A percentile compares a stretch with the other conserved stretches of the same genome.
These are phyloP conservation scores for Cordia subcordata DNA, from an alignment of 257 asterid species.

Conservation along the genomic window DNA sequence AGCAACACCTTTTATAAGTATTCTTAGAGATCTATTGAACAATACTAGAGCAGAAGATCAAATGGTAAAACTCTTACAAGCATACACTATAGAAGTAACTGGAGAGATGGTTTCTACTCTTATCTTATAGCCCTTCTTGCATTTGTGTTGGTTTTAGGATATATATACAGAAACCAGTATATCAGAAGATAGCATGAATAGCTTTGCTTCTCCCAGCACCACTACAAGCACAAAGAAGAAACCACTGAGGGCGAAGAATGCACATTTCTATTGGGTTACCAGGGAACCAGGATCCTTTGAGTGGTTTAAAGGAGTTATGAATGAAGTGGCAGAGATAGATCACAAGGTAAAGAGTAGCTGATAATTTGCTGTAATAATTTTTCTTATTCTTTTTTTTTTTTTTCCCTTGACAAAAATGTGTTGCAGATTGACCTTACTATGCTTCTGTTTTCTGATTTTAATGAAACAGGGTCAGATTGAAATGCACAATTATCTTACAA, in stretches of 20 bases:
- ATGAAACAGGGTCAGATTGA: conserved; percentile 77
- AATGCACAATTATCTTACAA: conserved; percentile 92
- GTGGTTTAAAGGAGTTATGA: conserved; percentile 96
- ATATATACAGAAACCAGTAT: conserved; percentile 62
- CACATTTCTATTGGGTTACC: conserved; percentile 93
- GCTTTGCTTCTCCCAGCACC: conserved; percentile 53
- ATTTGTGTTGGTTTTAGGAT: conserved; percentile 38
- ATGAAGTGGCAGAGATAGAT: conserved; percentile 92
- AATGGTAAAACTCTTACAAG: conserved; percentile 27
- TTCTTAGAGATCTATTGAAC: conserved; percentile 77
- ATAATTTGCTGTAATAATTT: not conserved
- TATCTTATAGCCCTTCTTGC: not conserved
- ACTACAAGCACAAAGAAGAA: conserved; percentile 52
- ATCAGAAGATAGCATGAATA: conserved; percentile 77
- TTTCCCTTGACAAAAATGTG: not conserved
- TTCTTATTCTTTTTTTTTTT: not conserved
- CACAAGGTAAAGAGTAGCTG: conserved; percentile 44
- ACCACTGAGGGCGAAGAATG: conserved; percentile 44
- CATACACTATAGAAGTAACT: not conserved
- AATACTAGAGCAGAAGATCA: conserved; percentile 63
- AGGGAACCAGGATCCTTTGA: conserved; percentile 91
- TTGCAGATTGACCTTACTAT: not conserved
- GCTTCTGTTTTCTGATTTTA: not conserved
- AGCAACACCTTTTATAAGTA: conserved; percentile 92
- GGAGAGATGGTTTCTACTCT: conserved; percentile 1